Base-by-base conservation (phyloP, 805 yeast species). In the Nakazawaea pomicola region DNA sequence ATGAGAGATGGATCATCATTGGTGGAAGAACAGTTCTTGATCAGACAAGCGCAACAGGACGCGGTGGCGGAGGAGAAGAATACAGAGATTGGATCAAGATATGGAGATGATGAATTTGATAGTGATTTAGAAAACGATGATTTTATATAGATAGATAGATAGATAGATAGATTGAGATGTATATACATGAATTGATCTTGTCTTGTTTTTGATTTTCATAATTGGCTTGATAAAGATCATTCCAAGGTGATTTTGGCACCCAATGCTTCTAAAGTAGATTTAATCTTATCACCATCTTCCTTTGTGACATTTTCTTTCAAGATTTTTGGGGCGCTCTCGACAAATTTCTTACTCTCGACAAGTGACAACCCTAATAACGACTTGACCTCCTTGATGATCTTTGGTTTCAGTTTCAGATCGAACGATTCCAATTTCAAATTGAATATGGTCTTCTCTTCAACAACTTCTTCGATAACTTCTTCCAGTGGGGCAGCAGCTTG, bases 261-360 rank as follows among this genome's bases (percentile, higher is more conserved):
- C 55, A 91, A 76, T 40, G 79, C 93, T 71, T 93, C 99, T 60
- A 93, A 75, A 48, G 95, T 80, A 46, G 85, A 73, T 74, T 93
- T 91, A 62, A 93, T 83, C 76, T 90, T 89, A 57, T 91, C 97
- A 51, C 98, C 98, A 56, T 93, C 99, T 61, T 69, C 99, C 75
- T 93, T 93, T 48, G 95, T 83, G 47, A 93, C 89, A 55, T 89
- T 88, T 56, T 93, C 99, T 72, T 93, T 93, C 64, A 93, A 73
- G 34, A 85, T 72, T 75, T 93, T 93, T 54, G 99, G 99, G 47
- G 99, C 98, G 56, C 88, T 68, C 72, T 93, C 99, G 44, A 93
- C 99, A 52, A 93, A 86, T 71, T 93, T 93, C 80, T 93, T 93
- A 48, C 97, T 86, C 62, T 93, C 98, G 46, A 93, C 99, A 54